phyloP scores from a whole-genome alignment of 352 stramenopile genomes.

The Ophiocytium majus region DNA sequence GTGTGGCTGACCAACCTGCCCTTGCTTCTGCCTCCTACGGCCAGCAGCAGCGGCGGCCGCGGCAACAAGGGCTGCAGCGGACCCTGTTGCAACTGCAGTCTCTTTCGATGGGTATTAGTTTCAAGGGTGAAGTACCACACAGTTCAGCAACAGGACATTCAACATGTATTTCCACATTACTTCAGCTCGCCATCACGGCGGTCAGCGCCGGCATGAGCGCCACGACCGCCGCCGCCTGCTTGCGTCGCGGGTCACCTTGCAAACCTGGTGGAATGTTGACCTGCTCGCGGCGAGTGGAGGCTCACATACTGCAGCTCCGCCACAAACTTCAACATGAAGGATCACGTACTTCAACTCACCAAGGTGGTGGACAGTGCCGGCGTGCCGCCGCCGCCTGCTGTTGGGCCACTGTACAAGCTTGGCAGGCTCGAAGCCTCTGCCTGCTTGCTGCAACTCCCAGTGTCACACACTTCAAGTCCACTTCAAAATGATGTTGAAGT shows the following conservation, averaged over 20 bases:
- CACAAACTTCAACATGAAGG: too few relatives aligned
- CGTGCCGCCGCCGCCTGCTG: constrained; percentile 11
- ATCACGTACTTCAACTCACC: background rate
- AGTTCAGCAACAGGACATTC: too few relatives aligned
- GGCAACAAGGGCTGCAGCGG: too few relatives aligned
- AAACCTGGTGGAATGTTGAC: background rate
- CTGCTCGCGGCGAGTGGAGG: background rate
- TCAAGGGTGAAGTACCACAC: background rate
- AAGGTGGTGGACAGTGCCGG: background rate
- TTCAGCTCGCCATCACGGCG: background rate
- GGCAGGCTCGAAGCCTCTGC: too few relatives aligned
- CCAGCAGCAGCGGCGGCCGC: too few relatives aligned
- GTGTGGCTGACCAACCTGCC: too few relatives aligned
- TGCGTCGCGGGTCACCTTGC: background rate
- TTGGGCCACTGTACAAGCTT: background rate
- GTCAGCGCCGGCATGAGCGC: background rate
- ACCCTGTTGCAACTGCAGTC: too few relatives aligned
- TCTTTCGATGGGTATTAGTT: too few relatives aligned
- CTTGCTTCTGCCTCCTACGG: too few relatives aligned
- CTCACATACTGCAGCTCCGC: background rate
- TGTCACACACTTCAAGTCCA: background rate
- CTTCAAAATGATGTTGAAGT: too few relatives aligned
- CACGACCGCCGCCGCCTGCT: background rate
- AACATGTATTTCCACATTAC: too few relatives aligned
- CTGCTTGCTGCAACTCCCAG: background rate